Evolutionary conservation across 164 flowering plant genomes (phyloP).

Genomic region (Berberis thunbergii): DNA sequence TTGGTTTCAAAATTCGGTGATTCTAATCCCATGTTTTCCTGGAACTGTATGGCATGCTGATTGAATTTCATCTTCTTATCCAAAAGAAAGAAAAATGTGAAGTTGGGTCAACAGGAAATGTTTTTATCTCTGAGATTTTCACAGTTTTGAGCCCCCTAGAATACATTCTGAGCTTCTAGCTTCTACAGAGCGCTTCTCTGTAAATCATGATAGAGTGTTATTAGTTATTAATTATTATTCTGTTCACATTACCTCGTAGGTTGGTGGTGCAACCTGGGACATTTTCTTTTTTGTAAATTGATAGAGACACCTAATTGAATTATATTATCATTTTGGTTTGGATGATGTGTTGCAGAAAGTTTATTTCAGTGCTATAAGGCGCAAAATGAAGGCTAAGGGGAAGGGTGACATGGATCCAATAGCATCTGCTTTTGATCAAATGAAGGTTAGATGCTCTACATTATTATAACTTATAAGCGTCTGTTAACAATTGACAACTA

Average conservation of each 20-base stretch:
- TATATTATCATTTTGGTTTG: neutral
- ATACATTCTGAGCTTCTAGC: no score
- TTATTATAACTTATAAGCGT: neutral
- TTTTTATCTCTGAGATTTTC: no score
- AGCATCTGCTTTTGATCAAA: conserved; percentile 70
- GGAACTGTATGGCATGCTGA: no score
- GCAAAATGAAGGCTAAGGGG: conserved; percentile 31
- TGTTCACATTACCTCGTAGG: neutral
- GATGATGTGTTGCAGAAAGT: conserved; percentile 43
- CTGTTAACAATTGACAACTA: neutral
- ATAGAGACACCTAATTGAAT: neutral
- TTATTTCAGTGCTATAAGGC: conserved; percentile 31
- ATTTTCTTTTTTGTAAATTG: neutral
- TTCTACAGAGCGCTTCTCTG: no score
- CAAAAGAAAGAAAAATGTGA: no score
- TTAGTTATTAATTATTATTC: neutral
- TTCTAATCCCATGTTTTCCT: no score
- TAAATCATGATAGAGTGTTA: neutral
- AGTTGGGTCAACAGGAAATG: no score
- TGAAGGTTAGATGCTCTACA: conserved; percentile 55
- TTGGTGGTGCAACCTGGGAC: conserved; percentile 1
- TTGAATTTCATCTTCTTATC: no score
- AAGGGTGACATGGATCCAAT: conserved; percentile 87
- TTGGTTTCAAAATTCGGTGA: no score
- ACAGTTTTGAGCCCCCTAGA: no score